Percentiles rank a stretch among this genome's conserved stretches.
Evolutionary conservation across 1,139 yeast species (phyloP).

Genomic region (Magnusiomyces paraingens): DNA sequence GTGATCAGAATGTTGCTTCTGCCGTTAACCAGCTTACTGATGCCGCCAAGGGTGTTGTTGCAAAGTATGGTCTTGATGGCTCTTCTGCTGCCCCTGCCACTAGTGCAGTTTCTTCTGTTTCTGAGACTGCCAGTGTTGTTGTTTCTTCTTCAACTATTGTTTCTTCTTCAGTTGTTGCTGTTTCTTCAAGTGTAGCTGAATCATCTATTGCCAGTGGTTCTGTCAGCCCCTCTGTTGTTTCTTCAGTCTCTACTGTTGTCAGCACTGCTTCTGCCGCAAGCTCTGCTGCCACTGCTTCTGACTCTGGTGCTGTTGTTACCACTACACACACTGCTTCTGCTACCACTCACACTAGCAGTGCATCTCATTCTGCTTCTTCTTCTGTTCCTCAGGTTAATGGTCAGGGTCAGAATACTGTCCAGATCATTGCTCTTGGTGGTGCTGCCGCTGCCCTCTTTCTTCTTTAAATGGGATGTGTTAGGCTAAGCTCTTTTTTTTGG

Average conservation of each 20-base stretch:
- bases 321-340: not conserved
- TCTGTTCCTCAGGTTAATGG: not conserved
- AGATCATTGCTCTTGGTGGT: not conserved
- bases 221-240: not conserved
- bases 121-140: conserved; percentile 34
- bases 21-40: conserved; percentile 15
- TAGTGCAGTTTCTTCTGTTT: conserved; percentile 8
- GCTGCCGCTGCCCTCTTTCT: conserved; percentile 5
- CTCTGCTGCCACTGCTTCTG: not conserved
- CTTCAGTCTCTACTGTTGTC: not conserved
- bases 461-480: not conserved
- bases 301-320: not conserved
- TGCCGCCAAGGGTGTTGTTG: conserved; percentile 10
- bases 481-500: not conserved
- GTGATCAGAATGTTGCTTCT: conserved; percentile 14
- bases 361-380: not conserved
- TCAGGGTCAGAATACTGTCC: not conserved
- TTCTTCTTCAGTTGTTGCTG: conserved; percentile 1
- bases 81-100: conserved; percentile 8
- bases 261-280: not conserved
- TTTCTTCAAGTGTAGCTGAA: not conserved
- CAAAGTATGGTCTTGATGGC: conserved; percentile 8
- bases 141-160: conserved; percentile 1
- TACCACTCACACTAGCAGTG: not conserved
- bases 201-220: too few species aligned